phyloP scores from a whole-genome alignment of 805 yeast species.

The Candida coleopterorum region DNA sequence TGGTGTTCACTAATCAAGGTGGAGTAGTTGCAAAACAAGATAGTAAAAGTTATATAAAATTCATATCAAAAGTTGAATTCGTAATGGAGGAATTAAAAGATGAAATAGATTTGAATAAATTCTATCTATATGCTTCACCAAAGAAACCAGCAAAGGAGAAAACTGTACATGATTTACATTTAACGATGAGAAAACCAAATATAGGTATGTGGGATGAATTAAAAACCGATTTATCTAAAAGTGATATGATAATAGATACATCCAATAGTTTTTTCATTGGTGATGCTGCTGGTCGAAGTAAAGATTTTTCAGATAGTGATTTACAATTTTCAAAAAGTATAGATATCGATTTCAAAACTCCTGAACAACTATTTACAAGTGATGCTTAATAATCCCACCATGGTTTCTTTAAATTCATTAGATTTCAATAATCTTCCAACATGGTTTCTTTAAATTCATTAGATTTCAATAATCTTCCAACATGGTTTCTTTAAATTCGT shows the following conservation, averaged over 20 bases:
- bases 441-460: too few species aligned
- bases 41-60: slow-evolving; percentile 33
- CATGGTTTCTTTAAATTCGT: slow-evolving; percentile 15
- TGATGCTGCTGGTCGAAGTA: slow-evolving; percentile 87
- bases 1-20: slow-evolving; percentile 86
- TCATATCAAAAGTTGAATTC: slow-evolving; percentile 37
- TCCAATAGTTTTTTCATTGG: slow-evolving; percentile 70
- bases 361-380: slow-evolving; percentile 73
- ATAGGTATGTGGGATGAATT: slow-evolving; percentile 72
- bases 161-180: slow-evolving; percentile 18
- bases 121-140: slow-evolving; percentile 61
- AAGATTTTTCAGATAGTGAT: slow-evolving; percentile 82
- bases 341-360: slow-evolving; percentile 54
- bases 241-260: slow-evolving; percentile 30
- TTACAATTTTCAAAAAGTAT: slow-evolving; percentile 56
- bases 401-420: too few species aligned
- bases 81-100: slow-evolving; percentile 27
- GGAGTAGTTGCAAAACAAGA: slow-evolving; percentile 42
- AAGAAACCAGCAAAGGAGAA: slow-evolving; percentile 39
- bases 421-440: too few species aligned
- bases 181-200: slow-evolving; percentile 63
- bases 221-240: slow-evolving; percentile 28
- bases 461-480: too few species aligned
- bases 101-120: slow-evolving; percentile 4
- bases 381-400: too few species aligned